Conservation (phyloP, 306 rosid genomes). For the Malus fusca region DNA sequence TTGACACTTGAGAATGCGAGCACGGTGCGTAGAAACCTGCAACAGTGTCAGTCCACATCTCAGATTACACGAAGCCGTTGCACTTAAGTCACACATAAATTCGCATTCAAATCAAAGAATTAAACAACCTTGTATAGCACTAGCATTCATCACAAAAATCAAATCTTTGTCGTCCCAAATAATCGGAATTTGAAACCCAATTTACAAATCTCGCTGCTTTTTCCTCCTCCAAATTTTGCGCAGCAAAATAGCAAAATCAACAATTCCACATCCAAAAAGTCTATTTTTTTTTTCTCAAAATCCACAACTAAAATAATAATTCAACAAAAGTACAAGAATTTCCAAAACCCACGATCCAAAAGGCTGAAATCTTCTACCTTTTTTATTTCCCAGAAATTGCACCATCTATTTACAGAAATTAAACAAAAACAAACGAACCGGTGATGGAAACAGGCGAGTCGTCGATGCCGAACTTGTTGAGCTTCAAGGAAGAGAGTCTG, state of each 20-base stretch:
- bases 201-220: not conserved
- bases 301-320: not conserved
- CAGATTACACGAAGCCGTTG: not conserved
- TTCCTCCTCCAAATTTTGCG: not conserved
- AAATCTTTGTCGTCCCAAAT: not conserved
- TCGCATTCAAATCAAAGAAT: not conserved
- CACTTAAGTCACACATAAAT: not conserved
- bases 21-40: conserved; percentile 92
- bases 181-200: not conserved
- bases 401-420: not conserved
- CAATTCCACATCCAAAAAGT: no score
- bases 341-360: not conserved
- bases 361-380: not conserved
- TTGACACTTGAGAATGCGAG: conserved; percentile 77
- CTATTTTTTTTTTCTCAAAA: not conserved
- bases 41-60: conserved; percentile 10
- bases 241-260: not conserved
- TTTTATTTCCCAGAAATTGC: not conserved
- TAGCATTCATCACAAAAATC: not conserved
- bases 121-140: not conserved
- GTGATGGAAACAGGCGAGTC: conserved; percentile 74
- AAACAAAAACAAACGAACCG: conserved; percentile 29
- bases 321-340: not conserved
- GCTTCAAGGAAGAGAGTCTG: conserved; percentile 77
- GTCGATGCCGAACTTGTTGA: conserved; percentile 92